A percentile compares a stretch with the other conserved stretches of the same genome.
Conservation (phyloP, 139 green algal genomes). For the Tetradesmus lagerheimii region DNA sequence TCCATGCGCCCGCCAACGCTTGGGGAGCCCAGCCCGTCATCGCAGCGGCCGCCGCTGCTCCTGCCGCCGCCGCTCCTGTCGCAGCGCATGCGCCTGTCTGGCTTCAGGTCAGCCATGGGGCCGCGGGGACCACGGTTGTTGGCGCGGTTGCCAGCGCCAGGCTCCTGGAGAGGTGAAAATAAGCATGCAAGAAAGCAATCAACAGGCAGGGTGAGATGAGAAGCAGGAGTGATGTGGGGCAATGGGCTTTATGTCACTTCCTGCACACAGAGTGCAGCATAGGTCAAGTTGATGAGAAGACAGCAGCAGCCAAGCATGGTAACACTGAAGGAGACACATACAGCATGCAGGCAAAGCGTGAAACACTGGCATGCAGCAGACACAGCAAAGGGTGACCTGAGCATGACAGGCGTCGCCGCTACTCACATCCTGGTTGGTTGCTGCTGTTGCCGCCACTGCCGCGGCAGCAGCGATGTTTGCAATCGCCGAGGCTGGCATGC, state of each 20-base stretch:
- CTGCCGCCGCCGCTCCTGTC: slow-evolving; percentile 27
- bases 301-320: not conserved
- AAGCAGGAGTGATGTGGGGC: not conserved
- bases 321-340: too few species aligned
- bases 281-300: too few species aligned
- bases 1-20: slow-evolving; percentile 16
- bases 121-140: not conserved
- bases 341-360: too few species aligned
- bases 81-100: not conserved
- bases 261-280: too few species aligned
- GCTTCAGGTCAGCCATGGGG: not conserved
- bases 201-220: not conserved
- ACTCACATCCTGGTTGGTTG: slow-evolving; percentile 30
- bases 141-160: not conserved
- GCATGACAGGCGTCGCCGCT: too few species aligned
- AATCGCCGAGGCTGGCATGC: slow-evolving; percentile 7
- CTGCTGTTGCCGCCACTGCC: not conserved
- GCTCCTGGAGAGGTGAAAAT: not conserved
- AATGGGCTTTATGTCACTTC: too few species aligned
- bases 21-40: slow-evolving; percentile 36
- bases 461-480: slow-evolving; percentile 42
- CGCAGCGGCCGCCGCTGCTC: slow-evolving; percentile 21
- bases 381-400: too few species aligned
- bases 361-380: too few species aligned
- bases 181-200: not conserved